Evolutionary conservation across 208 protist species (phyloP), one percentile per base, ranked within the genome.

Genomic region (Leishmania martiniquensis): DNA sequence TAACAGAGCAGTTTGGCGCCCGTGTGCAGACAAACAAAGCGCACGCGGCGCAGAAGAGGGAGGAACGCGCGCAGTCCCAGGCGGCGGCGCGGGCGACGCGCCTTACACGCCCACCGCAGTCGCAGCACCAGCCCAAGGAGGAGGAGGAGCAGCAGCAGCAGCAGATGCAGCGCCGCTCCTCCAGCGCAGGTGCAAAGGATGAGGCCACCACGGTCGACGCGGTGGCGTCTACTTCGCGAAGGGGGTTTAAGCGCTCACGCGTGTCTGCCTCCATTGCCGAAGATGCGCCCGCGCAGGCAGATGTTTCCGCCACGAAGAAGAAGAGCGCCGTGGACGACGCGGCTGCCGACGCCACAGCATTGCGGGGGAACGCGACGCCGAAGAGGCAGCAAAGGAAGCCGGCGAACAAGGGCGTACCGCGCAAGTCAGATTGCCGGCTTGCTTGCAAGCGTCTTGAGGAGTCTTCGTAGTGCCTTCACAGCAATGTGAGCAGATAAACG

Each of bases 1-100:
- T 95, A 51, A 83, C 77, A n/a, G 90, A 94, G 71, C 88, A 94
- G 85, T 94, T 95, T 81, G 84, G 83, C n/a, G 74, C 80, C 6
- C 85, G 90, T 22, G 90, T 87, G 47, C 60, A 76, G 51, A 94
- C 86, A 15, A 82, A 92, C 65, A 97, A 97, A 76, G 72, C 67
- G 22, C 86, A 95, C 67, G 91, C 91, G 0, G 83, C 82, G 7
- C 55, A 72, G 17, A 91, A 91, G 81, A 34, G 62, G 25, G 68
- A 81, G 39, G 79, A 80, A 60, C 73, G 79, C 4, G 44, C 71
- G 54, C 44, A 69, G 63, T n/a, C n/a, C 3, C 81, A 72, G 13
- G 67, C 32, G 32, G 63, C 60, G 0, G 71, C 49, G 6, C 68
- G 70, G 42, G 72, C 85, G 57, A 51, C 69, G 47, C 25, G 63